Evolutionary conservation across 768 basidiomycete species (phyloP).

Genomic region (Mrakia blollopis): DNA sequence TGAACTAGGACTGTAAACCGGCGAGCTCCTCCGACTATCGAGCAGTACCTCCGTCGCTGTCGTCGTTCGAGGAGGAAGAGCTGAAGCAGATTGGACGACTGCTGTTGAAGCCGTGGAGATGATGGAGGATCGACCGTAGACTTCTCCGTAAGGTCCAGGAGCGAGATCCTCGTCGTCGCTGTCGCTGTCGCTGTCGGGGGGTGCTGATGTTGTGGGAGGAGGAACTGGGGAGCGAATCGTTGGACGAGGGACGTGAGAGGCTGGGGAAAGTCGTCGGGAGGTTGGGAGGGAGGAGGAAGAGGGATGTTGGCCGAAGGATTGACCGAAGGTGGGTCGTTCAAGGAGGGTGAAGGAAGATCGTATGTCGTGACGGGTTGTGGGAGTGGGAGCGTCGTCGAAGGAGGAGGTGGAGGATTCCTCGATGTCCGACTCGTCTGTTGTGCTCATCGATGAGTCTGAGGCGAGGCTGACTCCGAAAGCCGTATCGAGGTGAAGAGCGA

Average conservation of each 20-base stretch:
- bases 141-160: slow-evolving; percentile 13
- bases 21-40: not conserved
- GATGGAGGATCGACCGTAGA: not conserved
- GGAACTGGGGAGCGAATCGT: not conserved
- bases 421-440: slow-evolving; percentile 21
- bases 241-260: slow-evolving; percentile 9
- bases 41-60: too few species aligned
- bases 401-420: slow-evolving; percentile 26
- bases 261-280: not conserved
- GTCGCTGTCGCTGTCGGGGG: not conserved
- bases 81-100: not conserved
- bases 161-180: slow-evolving; percentile 1
- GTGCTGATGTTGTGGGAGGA: not conserved
- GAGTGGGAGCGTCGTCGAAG: slow-evolving; percentile 10
- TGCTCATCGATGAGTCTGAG: slow-evolving; percentile 8
- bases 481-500: slow-evolving; percentile 13
- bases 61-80: not conserved
- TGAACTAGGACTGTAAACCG: not conserved
- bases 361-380: slow-evolving; percentile 1
- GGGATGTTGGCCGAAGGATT: not conserved
- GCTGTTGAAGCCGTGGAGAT: not conserved
- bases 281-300: not conserved
- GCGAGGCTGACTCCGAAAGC: not conserved
- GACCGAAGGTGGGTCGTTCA: slow-evolving; percentile 1
- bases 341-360: slow-evolving; percentile 10